These are phyloP conservation scores for Boletellus deceptivus DNA, from an alignment of 1,284 basidiomycete genomes.

Conservation along the genomic window DNA sequence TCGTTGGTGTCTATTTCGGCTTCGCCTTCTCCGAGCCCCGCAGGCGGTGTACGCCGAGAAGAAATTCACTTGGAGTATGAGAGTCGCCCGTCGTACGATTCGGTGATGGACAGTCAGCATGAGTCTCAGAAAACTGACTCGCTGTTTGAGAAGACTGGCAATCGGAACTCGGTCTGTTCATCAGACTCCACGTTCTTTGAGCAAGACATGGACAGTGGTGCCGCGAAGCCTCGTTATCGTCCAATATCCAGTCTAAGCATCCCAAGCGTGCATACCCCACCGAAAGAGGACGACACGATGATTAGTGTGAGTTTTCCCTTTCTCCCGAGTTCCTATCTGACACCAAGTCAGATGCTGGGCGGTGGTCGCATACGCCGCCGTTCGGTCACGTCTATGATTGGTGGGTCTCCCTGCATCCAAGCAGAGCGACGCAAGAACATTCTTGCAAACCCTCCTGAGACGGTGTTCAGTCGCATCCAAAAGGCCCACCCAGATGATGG, in stretches of 20 bases:
- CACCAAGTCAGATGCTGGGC: slow-evolving; percentile 64
- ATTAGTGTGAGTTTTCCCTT: slow-evolving; percentile 54
- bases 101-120: slow-evolving; percentile 51
- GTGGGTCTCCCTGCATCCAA: slow-evolving; percentile 66
- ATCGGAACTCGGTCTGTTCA: slow-evolving; percentile 46
- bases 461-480: slow-evolving; percentile 29
- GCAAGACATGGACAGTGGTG: slow-evolving; percentile 35
- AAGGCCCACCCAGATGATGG: slow-evolving; percentile 30
- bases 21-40: slow-evolving; percentile 53
- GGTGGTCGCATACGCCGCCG: slow-evolving; percentile 68
- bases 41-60: slow-evolving; percentile 21
- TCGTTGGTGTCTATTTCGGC: slow-evolving; percentile 67
- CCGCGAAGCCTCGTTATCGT: slow-evolving; percentile 47
- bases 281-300: slow-evolving; percentile 75
- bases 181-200: slow-evolving; percentile 67
- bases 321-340: slow-evolving; percentile 8
- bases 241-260: slow-evolving; percentile 64
- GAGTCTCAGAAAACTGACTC: slow-evolving; percentile 46
- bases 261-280: slow-evolving; percentile 48
- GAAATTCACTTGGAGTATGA: slow-evolving; percentile 18
- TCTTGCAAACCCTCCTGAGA: slow-evolving; percentile 35
- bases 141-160: slow-evolving; percentile 61
- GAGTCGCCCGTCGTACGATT: slow-evolving; percentile 52
- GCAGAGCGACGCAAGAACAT: slow-evolving; percentile 60
- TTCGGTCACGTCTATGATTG: slow-evolving; percentile 64